Base-by-base conservation (phyloP, 768 basidiomycete species). In the Boletus rex-veris region DNA sequence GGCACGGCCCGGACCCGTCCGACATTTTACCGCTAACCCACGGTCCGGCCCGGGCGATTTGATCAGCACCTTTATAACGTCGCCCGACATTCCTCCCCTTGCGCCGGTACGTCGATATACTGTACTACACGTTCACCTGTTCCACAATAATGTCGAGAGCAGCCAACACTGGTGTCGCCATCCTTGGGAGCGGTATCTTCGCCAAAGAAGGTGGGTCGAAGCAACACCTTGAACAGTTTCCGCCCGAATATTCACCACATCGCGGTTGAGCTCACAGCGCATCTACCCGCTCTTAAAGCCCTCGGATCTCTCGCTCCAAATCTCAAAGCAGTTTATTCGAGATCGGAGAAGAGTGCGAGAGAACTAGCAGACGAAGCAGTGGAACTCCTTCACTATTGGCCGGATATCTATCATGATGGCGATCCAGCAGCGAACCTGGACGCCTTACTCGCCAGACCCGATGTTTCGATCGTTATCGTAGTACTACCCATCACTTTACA, bases 161-260 rank as follows among this genome's bases (percentile, higher is more conserved):
- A 54, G n/a, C 37, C 35, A 67, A 47, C n/a, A 57, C 73, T 49
- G 84, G 85, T 28, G 72, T 89, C 52, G 92, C 91, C 24, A 80
- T 94, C 61, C 80, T 93, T 42, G 90, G 90, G 55, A 83, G 88
- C 45, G 90, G 92, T 19, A 78, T 92, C 53, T 90, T 90, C 59
- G 86, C 85, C 49, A 84, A 76, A 60, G 82, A 86, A 76, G 87
- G 88, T 86, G 61, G 44, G 80, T 74, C 21, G 4, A 21, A 42
- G 21, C 26, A 19, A 28, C 38, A 48, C 15, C 33, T 39, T 40
- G 37, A 48, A 55, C 37, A 41, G 43, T 14, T 39, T 55, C 56
- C 45, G 21, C 57, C 59, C 58, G 58, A 52, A 52, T 48, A 58
- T 58, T 68, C 56, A 64, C 58, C 58, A 58, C 43, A 45, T 63